Conservation (phyloP, 768 basidiomycete species). For the Kwoniella shandongensis region DNA sequence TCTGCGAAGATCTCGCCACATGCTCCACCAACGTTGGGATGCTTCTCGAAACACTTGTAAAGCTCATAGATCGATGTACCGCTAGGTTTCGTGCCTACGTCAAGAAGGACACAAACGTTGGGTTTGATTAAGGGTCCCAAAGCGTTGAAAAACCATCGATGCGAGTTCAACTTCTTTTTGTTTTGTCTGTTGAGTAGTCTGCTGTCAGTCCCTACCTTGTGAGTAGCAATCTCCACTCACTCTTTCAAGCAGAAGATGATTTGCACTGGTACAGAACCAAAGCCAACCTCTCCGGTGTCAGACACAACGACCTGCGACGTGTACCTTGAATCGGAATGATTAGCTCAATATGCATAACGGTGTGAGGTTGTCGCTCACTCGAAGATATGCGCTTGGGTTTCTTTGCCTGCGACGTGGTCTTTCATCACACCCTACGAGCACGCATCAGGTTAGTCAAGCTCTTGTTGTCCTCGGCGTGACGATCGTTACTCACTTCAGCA, state of each 20-base stretch:
- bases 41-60: conserved; percentile 50
- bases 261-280: conserved; percentile 48
- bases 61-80: conserved; percentile 51
- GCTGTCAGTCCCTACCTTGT: background rate
- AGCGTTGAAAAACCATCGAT: conserved; percentile 53
- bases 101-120: conserved; percentile 51
- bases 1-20: conserved; percentile 51
- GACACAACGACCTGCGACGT: conserved; percentile 77
- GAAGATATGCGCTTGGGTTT: conserved; percentile 66
- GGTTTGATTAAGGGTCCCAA: conserved; percentile 50
- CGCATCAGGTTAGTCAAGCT: conserved; percentile 67
- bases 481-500: conserved; percentile 13
- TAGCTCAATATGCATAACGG: conserved; percentile 1
- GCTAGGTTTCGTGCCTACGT: conserved; percentile 50
- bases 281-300: conserved; percentile 70
- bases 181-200: conserved; percentile 30
- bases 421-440: conserved; percentile 88
- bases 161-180: conserved; percentile 51
- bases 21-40: conserved; percentile 48
- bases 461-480: conserved; percentile 8
- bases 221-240: conserved; percentile 55
- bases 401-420: conserved; percentile 81
- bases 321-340: conserved; percentile 58
- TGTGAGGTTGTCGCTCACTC: conserved; percentile 3
- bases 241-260: conserved; percentile 82